These are phyloP conservation scores for Lepidopterella palustris DNA, from an alignment of 495 filamentous ascomycete genomes.

Conservation along the genomic window DNA sequence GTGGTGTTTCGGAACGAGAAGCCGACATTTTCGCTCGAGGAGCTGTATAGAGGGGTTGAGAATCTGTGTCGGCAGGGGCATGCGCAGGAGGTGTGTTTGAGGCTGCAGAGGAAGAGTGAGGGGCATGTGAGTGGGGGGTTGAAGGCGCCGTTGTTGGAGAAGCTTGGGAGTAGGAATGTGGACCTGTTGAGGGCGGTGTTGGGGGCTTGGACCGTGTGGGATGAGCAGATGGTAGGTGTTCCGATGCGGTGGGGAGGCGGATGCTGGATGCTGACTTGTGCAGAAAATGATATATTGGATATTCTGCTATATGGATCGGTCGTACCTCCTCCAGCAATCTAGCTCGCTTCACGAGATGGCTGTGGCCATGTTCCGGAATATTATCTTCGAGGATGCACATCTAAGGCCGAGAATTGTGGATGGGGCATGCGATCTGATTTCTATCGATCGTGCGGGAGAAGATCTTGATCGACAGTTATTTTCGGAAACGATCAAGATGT, in stretches of 20 bases:
- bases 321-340: conserved; percentile 68
- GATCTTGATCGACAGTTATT: conserved; percentile 52
- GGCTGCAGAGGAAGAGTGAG: conserved; percentile 57
- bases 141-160: conserved; percentile 46
- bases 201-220: conserved; percentile 72
- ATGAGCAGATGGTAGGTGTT: conserved; percentile 58
- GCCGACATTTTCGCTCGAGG: conserved; percentile 65
- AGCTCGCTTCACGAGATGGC: conserved; percentile 52
- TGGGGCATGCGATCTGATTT: conserved; percentile 70
- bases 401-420: conserved; percentile 52
- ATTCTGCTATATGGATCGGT: conserved; percentile 88
- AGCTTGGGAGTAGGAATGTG: conserved; percentile 49
- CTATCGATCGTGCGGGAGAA: conserved; percentile 57
- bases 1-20: conserved; percentile 61
- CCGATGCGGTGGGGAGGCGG: not conserved
- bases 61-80: conserved; percentile 75
- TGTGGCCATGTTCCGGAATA: conserved; percentile 49
- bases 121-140: conserved; percentile 53
- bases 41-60: conserved; percentile 83
- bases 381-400: conserved; percentile 49
- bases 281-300: conserved; percentile 72
- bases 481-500: conserved; percentile 65
- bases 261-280: not conserved
- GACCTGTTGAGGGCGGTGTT: conserved; percentile 59
- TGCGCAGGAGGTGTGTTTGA: conserved; percentile 56